These are phyloP conservation scores for Pythium plurisporium DNA, from an alignment of 352 stramenopile species.

Conservation along the genomic window DNA sequence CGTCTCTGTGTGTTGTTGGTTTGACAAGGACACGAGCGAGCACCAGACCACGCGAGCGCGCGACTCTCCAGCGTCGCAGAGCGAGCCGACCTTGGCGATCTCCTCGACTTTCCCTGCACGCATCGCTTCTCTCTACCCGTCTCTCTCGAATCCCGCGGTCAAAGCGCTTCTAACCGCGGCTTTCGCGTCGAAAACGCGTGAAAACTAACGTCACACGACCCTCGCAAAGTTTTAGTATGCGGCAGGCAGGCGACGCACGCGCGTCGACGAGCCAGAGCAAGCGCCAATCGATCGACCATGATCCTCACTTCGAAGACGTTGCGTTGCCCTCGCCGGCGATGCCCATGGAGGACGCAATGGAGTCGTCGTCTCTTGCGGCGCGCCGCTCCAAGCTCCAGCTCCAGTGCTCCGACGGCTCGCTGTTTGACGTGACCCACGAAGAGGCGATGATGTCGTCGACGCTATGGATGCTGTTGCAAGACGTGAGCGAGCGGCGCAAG, in stretches of 20 bases:
- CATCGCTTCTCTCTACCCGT: too few relatives aligned
- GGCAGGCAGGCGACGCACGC: background rate
- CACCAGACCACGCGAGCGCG: background rate
- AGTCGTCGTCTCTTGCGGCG: background rate
- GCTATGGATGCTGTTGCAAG: slow-evolving; percentile 75
- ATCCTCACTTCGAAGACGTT: background rate
- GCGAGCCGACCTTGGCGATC: background rate
- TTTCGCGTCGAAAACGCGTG: slow-evolving; percentile 1
- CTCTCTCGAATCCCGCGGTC: background rate
- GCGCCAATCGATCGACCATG: background rate
- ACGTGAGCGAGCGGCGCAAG: slow-evolving; percentile 45
- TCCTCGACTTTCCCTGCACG: background rate
- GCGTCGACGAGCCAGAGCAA: background rate
- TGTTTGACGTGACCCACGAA: slow-evolving; percentile 75
- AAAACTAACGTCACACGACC: background rate
- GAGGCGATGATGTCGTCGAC: slow-evolving; percentile 86
- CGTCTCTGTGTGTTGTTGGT: slow-evolving; percentile 18
- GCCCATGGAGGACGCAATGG: background rate
- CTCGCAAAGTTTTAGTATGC: background rate
- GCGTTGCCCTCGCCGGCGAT: background rate
- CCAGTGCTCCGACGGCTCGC: slow-evolving; percentile 60
- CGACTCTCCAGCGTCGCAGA: background rate
- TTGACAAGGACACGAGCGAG: slow-evolving; percentile 17
- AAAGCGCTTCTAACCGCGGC: background rate
- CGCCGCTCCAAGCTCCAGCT: slow-evolving; percentile 64